phyloP scores from a whole-genome alignment of 257 asterid genomes.

The Anisodus tanguticus region DNA sequence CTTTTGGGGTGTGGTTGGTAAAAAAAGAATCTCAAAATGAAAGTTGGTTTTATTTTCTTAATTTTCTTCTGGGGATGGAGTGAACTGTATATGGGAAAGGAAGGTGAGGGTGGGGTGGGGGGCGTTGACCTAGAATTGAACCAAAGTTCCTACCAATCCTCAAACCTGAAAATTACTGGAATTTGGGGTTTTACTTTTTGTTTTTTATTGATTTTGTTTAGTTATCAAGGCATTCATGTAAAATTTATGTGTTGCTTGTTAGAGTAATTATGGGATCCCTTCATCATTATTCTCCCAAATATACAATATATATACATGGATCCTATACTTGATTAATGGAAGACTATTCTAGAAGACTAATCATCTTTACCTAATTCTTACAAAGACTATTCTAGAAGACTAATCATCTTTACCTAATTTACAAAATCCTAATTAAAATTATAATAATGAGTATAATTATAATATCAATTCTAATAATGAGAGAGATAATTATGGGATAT shows the following conservation, averaged over 20 bases:
- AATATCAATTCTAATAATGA: too few species aligned
- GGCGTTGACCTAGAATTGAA: neutral
- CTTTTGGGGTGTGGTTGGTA: neutral
- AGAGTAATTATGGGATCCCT: too few species aligned
- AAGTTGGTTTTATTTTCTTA: neutral
- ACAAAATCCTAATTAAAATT: too few species aligned
- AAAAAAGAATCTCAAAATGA: neutral
- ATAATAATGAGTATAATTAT: too few species aligned
- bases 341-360: too few species aligned
- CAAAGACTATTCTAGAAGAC: too few species aligned
- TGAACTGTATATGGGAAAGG: neutral
- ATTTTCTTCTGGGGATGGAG: neutral
- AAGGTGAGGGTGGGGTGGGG: neutral
- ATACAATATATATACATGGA: too few species aligned
- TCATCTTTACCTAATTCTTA: too few species aligned
- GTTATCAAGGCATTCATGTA: neutral
- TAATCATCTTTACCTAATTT: too few species aligned
- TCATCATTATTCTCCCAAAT: too few species aligned
- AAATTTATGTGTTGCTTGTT: neutral
- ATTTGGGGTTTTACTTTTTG: neutral
- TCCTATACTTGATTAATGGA: too few species aligned
- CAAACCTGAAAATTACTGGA: neutral
- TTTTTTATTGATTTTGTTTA: neutral
- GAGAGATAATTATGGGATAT: too few species aligned
- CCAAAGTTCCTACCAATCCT: neutral